Base-by-base conservation (phyloP, 2,329 filamentous ascomycete species). In the Diplodia scrobiculata region DNA sequence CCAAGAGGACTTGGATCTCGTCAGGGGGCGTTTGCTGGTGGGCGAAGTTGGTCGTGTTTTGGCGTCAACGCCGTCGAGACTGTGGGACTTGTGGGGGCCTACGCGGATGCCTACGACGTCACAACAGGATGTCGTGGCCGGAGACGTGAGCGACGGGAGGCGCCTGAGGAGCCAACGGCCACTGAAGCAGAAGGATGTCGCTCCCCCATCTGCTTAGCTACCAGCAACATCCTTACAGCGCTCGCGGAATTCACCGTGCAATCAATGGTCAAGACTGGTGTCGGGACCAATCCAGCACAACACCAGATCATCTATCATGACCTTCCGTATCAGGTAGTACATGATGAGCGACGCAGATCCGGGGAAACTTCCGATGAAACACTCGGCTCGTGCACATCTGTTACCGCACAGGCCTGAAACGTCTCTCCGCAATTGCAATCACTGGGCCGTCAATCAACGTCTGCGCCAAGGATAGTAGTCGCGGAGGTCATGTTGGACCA, bases 301-400 rank as follows among this genome's bases (percentile, higher is more conserved):
- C 55, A 60, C 55, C 38, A 21, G n/a, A 29, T 48, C 38, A 41
- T n/a, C 27, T 10, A 62, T 50, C 45, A 19, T 47, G 17, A 36
- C 58, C 29, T 62, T 62, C 58, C 58, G 19, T 4, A 62, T 50
- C 14, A 17, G 45, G 58, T 47, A 62, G 58, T 50, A n/a, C 21
- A n/a, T 50, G 58, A 62, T 27, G 19, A 29, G 32, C 41, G 27
- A 13, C 50, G 58, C 25, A 62, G 45, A 62, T 62, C 58, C 45
- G 58, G 58, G 58, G 58, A 62, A 50, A 36, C 14, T 25, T n/a
- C 17, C 27, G 58, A 50, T 17, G 13, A 45, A 36, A 21, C 58
- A 47, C 29, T 17, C 41, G 45, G n/a, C 27, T 34, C 11, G 58
- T 11, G 58, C 58, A 62, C 58, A 29, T 45, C 21, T 19, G 17